phyloP scores from a whole-genome alignment of 2,329 filamentous ascomycete species.

The Diaporthe eres region DNA sequence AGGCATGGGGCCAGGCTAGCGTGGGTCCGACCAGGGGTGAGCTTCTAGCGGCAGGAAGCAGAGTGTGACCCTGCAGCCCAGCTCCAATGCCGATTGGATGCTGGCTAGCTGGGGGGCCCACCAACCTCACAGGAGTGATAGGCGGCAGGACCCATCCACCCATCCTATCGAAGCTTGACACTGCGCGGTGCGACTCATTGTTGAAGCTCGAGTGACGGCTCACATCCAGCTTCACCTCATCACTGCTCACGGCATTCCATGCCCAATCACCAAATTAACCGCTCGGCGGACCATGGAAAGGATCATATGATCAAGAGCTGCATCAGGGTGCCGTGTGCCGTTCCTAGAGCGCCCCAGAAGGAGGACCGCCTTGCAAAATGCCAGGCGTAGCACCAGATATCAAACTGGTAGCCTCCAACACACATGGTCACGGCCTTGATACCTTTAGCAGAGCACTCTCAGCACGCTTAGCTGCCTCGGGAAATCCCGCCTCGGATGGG shows the following conservation, averaged over 20 bases:
- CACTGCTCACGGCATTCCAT: neutral
- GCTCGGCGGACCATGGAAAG: neutral
- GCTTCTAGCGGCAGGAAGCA: conserved; percentile 3
- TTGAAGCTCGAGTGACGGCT: neutral
- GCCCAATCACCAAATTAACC: neutral
- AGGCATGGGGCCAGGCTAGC: conserved; percentile 1
- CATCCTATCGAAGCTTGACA: conserved; percentile 8
- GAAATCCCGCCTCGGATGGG: neutral
- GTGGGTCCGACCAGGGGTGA: conserved; percentile 18
- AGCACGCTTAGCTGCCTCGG: neutral
- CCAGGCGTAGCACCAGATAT: conserved; percentile 32
- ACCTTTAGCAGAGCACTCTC: neutral
- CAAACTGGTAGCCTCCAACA: conserved; percentile 34
- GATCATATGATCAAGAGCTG: neutral
- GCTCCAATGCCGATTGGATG: conserved; percentile 10
- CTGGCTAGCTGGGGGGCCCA: neutral
- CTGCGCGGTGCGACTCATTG: neutral
- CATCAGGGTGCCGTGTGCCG: conserved; percentile 1
- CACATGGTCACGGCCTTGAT: neutral
- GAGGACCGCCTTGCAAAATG: conserved; percentile 17
- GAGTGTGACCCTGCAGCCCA: conserved; percentile 1
- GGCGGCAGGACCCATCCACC: conserved; percentile 4
- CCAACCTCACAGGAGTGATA: neutral
- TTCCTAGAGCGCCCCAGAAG: neutral
- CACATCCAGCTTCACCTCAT: neutral